Evolutionary conservation across 2,329 filamentous ascomycete genomes (phyloP).

Genomic region (Trichoderma koningii): DNA sequence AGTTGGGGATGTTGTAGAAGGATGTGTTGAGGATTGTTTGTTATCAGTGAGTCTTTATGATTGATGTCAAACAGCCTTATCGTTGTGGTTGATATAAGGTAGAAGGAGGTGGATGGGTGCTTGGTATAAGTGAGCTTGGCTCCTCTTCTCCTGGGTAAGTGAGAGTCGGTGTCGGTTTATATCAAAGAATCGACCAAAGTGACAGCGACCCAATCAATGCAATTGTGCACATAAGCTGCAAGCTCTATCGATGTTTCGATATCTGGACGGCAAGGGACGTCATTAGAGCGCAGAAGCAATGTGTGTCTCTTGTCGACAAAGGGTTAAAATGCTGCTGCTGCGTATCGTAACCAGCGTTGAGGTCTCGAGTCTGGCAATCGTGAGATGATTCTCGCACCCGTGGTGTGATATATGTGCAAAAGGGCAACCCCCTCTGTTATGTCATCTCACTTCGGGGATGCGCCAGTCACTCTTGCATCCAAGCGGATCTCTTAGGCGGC

Average conservation of each 20-base stretch:
- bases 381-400: slow-evolving; percentile 24
- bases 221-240: slow-evolving; percentile 26
- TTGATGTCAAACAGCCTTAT: neutral
- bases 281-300: slow-evolving; percentile 16
- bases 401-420: slow-evolving; percentile 27
- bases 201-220: slow-evolving; percentile 22
- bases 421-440: slow-evolving; percentile 22
- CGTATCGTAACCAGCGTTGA: slow-evolving; percentile 6
- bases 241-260: slow-evolving; percentile 25
- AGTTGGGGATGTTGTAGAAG: neutral
- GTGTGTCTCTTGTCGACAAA: slow-evolving; percentile 10
- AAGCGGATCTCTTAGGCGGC: slow-evolving; percentile 25
- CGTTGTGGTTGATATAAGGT: neutral
- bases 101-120: neutral
- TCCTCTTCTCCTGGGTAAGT: slow-evolving; percentile 4
- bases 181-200: slow-evolving; percentile 10
- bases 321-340: slow-evolving; percentile 1
- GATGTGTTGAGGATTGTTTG: neutral
- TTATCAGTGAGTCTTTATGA: neutral
- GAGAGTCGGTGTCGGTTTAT: slow-evolving; percentile 26
- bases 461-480: slow-evolving; percentile 26
- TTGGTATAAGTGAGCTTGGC: slow-evolving; percentile 4
- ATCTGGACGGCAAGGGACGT: slow-evolving; percentile 16
- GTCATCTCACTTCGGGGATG: slow-evolving; percentile 24
- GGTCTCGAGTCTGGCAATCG: slow-evolving; percentile 18